Evolutionary conservation across 495 filamentous ascomycete genomes (phyloP), one percentile per base, ranked within the genome.

Genomic region (Podospora pseudoanserina): DNA sequence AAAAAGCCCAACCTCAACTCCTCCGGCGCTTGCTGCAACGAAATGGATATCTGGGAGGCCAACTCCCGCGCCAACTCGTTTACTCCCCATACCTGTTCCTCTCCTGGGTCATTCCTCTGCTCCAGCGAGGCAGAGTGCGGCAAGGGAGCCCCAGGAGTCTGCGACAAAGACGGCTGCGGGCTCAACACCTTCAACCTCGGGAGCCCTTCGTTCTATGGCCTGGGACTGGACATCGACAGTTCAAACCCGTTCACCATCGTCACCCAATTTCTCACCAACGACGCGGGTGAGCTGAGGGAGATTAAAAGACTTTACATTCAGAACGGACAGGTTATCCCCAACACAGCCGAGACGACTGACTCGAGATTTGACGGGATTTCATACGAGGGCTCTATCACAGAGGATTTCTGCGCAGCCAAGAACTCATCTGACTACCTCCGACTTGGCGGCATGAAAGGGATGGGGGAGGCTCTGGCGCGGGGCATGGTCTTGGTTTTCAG

Each of bases 401-500:
- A 83, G 28, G 75, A 77, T 1, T 91, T 80, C 81, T 92, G 90
- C 83, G 70, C 73, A 4, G 79, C 83, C 4, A 86, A 86, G 57
- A 86, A 87, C 67, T 72, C 79, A 28, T 77, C 81, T 55, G 73
- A 78, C 32, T 90, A 87, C 77, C 71, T 77, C 58, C 60, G 78
- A 27, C 81, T 86, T 30, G 89, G 89, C 30, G 90, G 85, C 0
- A 68, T 90, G 71, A 71, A 74, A 16, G 78, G 69, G 1, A 90
- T 93, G 83, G 84, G 89, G 30, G 76, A 83, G 49, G 84, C 83
- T 3, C 76, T 92, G 39, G 77, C 67, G 0, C 73, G 86, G 0
- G 88, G 89, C 2, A 91, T 92, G 88, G 87, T 90, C 1, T 73
- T 91, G n/a, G 80, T 84, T 1, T 84, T 91, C 70, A 85, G 81